phyloP scores from a whole-genome alignment of 2,329 filamentous ascomycete species.

The Escovopsis sp. region DNA sequence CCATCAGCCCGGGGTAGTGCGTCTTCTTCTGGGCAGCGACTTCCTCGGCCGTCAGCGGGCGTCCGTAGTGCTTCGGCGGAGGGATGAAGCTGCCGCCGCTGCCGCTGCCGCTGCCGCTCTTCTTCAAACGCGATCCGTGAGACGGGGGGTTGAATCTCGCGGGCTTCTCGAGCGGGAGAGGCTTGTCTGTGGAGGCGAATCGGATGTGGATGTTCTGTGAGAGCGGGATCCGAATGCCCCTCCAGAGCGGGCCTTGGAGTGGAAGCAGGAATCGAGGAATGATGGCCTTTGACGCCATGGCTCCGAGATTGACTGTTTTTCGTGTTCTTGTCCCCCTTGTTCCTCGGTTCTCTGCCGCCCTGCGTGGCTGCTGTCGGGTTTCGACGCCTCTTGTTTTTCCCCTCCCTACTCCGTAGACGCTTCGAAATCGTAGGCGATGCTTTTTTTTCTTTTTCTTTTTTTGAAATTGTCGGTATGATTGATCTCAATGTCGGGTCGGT shows the following conservation, averaged over 20 bases:
- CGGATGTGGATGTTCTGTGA: slow-evolving; percentile 22
- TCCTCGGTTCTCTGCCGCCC: too few relatives aligned
- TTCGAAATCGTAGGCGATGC: too few relatives aligned
- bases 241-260: slow-evolving; percentile 42
- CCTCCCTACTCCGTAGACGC: too few relatives aligned
- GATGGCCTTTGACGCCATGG: slow-evolving; percentile 32
- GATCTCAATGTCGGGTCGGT: neutral
- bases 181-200: slow-evolving; percentile 30
- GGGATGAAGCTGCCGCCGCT: too few relatives aligned
- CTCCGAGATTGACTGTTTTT: slow-evolving; percentile 5
- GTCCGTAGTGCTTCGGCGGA: slow-evolving; percentile 56
- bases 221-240: slow-evolving; percentile 21
- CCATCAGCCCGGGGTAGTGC: slow-evolving; percentile 81
- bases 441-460: too few relatives aligned
- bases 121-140: slow-evolving; percentile 56
- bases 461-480: too few relatives aligned
- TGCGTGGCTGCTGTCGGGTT: too few relatives aligned
- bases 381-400: too few relatives aligned
- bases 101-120: slow-evolving; percentile 20
- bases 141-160: slow-evolving; percentile 85
- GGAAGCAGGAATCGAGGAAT: slow-evolving; percentile 59
- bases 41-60: slow-evolving; percentile 52
- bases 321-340: neutral
- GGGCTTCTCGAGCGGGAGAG: slow-evolving; percentile 69
- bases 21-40: slow-evolving; percentile 48